phyloP scores from a whole-genome alignment of 176 grass and related monocot genomes.

The Lolium rigidum region DNA sequence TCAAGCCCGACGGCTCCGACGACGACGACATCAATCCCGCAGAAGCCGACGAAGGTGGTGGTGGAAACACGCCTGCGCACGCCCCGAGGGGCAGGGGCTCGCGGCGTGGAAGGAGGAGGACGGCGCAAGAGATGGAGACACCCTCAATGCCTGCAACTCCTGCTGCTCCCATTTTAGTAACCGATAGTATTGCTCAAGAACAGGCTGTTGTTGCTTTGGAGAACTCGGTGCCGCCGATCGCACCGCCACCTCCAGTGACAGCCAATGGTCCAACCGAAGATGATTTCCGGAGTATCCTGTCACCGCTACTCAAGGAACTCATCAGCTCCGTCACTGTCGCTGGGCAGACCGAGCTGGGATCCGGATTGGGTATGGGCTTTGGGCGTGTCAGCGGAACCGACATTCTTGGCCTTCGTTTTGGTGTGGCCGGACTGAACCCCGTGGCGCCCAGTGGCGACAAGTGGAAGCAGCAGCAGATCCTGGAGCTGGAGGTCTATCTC shows the following conservation, averaged over 20 bases:
- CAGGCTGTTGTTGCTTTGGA: slow-evolving; percentile 45
- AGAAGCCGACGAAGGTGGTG: slow-evolving; percentile 24
- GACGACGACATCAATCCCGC: slow-evolving; percentile 71
- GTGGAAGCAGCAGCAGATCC: slow-evolving; percentile 79
- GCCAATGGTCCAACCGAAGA: slow-evolving; percentile 52
- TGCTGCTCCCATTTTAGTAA: not conserved
- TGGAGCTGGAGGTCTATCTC: slow-evolving; percentile 89
- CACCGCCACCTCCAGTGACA: not conserved
- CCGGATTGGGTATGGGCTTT: slow-evolving; percentile 49
- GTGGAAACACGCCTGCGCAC: slow-evolving; percentile 52
- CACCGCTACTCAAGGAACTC: slow-evolving; percentile 79
- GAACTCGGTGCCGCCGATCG: slow-evolving; percentile 35
- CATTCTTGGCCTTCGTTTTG: slow-evolving; percentile 33
- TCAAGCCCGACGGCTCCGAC: slow-evolving; percentile 78
- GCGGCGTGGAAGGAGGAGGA: slow-evolving; percentile 61
- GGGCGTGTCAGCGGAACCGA: slow-evolving; percentile 34
- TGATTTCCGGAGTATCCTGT: slow-evolving; percentile 58
- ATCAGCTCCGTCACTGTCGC: slow-evolving; percentile 52
- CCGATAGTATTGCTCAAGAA: slow-evolving; percentile 24
- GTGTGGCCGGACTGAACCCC: slow-evolving; percentile 13
- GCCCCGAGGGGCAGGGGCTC: slow-evolving; percentile 50
- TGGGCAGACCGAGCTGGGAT: slow-evolving; percentile 45
- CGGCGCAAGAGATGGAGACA: slow-evolving; percentile 44
- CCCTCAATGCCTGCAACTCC: slow-evolving; percentile 33
- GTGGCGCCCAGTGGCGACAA: slow-evolving; percentile 53